phyloP scores from a whole-genome alignment of 2,329 filamentous ascomycete genomes.

The Fusarium sp. region DNA sequence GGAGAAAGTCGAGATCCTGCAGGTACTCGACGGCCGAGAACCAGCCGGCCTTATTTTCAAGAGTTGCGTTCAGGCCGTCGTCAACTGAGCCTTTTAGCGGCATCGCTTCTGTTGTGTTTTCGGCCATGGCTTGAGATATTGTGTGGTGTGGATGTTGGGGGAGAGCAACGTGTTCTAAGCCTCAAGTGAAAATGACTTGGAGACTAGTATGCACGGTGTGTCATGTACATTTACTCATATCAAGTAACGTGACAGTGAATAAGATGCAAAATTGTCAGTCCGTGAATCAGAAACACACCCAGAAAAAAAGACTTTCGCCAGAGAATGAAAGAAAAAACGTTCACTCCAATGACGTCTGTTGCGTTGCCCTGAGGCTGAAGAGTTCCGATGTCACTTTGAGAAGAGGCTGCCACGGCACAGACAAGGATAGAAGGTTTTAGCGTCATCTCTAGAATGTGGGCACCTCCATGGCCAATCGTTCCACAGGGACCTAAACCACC shows the following conservation, averaged over 20 bases:
- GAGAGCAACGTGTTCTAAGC: conserved; percentile 38
- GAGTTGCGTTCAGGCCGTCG: conserved; percentile 46
- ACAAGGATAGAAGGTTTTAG: conserved; percentile 3
- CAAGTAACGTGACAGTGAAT: not conserved
- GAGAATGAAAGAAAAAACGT: not conserved
- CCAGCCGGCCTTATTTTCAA: conserved; percentile 34
- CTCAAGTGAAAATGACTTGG: not conserved
- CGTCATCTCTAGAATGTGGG: not conserved
- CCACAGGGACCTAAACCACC: conserved; percentile 1
- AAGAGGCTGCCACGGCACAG: not conserved
- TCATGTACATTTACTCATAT: not conserved
- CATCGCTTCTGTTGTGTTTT: conserved; percentile 34
- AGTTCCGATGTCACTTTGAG: not conserved
- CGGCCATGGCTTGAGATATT: conserved; percentile 32
- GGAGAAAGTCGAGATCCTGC: conserved; percentile 53
- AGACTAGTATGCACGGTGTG: not conserved
- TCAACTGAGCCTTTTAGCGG: conserved; percentile 39
- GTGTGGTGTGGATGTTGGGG: conserved; percentile 1
- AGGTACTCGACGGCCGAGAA: conserved; percentile 44
- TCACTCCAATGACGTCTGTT: not conserved
- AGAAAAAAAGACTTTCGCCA: no score
- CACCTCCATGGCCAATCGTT: conserved; percentile 16
- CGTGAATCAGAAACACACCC: not conserved
- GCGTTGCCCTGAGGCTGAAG: conserved; percentile 6
- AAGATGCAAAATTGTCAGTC: not conserved